Evolutionary conservation across 176 grass and related monocot genomes (phyloP).

Genomic region (Musa acuminata): DNA sequence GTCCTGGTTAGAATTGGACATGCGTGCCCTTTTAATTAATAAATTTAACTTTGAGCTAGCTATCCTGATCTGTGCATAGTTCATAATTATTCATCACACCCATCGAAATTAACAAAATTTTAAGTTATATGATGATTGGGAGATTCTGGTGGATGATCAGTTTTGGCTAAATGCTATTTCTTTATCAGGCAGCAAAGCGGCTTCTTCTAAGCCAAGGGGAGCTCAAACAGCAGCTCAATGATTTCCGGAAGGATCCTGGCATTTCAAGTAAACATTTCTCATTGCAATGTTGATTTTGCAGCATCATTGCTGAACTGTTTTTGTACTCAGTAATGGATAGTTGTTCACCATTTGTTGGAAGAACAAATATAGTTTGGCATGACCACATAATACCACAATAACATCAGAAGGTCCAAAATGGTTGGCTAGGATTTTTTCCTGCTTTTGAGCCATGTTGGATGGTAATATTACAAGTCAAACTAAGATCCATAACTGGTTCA

Average conservation of each 20-base stretch:
- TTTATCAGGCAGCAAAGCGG: constrained; percentile 76
- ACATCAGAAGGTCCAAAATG: not conserved
- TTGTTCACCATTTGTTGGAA: not conserved
- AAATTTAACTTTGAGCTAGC: not conserved
- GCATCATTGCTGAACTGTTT: too few species aligned
- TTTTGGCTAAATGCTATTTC: constrained; percentile 20
- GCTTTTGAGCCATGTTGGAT: not conserved
- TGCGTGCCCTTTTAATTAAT: too few species aligned
- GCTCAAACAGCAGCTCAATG: constrained; percentile 56
- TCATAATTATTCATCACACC: not conserved
- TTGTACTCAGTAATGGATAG: not conserved
- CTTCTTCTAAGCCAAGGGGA: constrained; percentile 59
- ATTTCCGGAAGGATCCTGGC: constrained; percentile 73
- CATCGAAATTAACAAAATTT: too few species aligned
- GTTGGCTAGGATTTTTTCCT: not conserved
- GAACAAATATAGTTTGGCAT: not conserved
- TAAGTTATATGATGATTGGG: not conserved
- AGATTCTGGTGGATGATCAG: constrained; percentile 2
- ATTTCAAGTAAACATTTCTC: constrained; percentile 61
- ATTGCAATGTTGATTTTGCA: not conserved
- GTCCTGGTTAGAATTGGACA: too few species aligned
- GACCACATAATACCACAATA: not conserved
- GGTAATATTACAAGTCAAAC: not conserved
- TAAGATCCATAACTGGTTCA: not conserved
- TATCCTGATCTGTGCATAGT: not conserved